A percentile compares a stretch with the other conserved stretches of the same genome.
These are phyloP conservation scores for Hanseniaspora occidentalis DNA, from an alignment of 805 yeast genomes.

Conservation along the genomic window DNA sequence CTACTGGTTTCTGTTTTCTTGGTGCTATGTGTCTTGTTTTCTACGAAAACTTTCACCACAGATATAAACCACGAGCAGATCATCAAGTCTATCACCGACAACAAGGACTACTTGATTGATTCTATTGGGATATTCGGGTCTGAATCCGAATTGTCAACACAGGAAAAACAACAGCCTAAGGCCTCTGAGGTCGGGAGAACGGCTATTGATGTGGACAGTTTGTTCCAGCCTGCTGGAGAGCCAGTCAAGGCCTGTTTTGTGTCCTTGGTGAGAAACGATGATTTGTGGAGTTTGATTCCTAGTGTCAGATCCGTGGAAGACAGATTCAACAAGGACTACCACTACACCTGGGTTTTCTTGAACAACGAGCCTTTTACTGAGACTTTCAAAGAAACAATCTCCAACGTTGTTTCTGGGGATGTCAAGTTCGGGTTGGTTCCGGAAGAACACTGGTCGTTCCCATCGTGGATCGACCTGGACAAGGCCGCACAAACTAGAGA, in stretches of 20 bases:
- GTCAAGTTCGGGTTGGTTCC: constrained; percentile 66
- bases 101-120: not conserved
- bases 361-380: constrained; percentile 68
- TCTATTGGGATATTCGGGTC: no score
- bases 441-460: constrained; percentile 75
- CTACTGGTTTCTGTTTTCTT: not conserved
- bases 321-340: constrained; percentile 60
- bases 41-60: not conserved
- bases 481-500: constrained; percentile 54
- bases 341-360: constrained; percentile 88
- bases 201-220: not conserved
- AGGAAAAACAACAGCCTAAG: no score
- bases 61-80: not conserved
- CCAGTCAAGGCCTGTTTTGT: constrained; percentile 28
- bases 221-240: constrained; percentile 6
- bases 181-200: no score
- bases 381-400: constrained; percentile 48
- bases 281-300: constrained; percentile 40
- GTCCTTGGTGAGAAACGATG: constrained; percentile 59
- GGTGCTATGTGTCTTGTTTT: not conserved
- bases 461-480: constrained; percentile 63
- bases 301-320: constrained; percentile 66
- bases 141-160: no score
- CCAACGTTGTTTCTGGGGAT: constrained; percentile 47
- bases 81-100: not conserved